Conservation (phyloP, 768 basidiomycete species). For the Phanerodontia chrysosporium region DNA sequence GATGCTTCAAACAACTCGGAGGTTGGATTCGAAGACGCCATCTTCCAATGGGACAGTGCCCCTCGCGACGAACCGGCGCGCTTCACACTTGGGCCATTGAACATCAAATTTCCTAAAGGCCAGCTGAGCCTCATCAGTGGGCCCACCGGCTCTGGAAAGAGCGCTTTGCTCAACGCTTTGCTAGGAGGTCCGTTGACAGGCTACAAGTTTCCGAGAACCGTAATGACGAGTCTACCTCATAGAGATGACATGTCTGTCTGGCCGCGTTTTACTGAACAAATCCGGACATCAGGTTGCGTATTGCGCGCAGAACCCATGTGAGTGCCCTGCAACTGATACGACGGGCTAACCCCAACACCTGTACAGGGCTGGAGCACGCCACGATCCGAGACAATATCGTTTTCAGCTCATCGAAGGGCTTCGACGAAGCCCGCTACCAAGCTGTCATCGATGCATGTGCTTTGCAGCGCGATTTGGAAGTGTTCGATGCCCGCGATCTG, state of each 20-base stretch:
- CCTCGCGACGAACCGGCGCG: slow-evolving; percentile 28
- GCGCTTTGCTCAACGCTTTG: slow-evolving; percentile 55
- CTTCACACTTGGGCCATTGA: slow-evolving; percentile 55
- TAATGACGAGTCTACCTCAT: not conserved
- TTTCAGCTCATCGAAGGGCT: slow-evolving; percentile 59
- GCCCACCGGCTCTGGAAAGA: slow-evolving; percentile 69
- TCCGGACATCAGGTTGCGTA: slow-evolving; percentile 58
- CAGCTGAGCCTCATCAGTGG: slow-evolving; percentile 58
- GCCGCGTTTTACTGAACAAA: slow-evolving; percentile 53
- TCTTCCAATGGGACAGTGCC: slow-evolving; percentile 53
- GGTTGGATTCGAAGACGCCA: slow-evolving; percentile 51
- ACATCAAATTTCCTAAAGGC: slow-evolving; percentile 54
- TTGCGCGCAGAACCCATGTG: slow-evolving; percentile 64
- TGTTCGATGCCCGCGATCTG: slow-evolving; percentile 73
- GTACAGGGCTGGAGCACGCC: slow-evolving; percentile 69
- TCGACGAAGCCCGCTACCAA: slow-evolving; percentile 60
- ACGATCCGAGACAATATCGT: slow-evolving; percentile 80
- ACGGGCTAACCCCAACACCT: slow-evolving; percentile 11
- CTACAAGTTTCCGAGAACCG: not conserved
- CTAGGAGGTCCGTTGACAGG: slow-evolving; percentile 50
- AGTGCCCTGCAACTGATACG: slow-evolving; percentile 13
- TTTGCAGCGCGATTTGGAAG: slow-evolving; percentile 62
- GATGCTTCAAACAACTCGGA: slow-evolving; percentile 14
- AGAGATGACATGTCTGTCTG: slow-evolving; percentile 61
- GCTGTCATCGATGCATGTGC: slow-evolving; percentile 73